Conservation (phyloP, 202 grass and related monocot genomes). For the Zoysia matrella region DNA sequence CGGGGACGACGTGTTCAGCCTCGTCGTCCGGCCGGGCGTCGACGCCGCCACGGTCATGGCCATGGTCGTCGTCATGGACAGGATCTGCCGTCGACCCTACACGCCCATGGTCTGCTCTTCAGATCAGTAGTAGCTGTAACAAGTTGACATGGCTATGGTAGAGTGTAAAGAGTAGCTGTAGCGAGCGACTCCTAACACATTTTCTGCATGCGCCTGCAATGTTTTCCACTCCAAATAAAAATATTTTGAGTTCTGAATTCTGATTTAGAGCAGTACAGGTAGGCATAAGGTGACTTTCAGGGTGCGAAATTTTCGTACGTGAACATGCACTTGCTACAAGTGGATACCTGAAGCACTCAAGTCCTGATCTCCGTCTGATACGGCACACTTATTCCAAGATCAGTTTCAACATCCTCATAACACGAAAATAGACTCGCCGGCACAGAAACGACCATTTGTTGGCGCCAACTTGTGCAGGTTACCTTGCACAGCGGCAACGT, state of each 20-base stretch:
- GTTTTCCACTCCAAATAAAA: neutral
- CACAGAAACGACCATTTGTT: neutral
- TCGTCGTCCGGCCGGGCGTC: slow-evolving; percentile 61
- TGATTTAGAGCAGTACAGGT: neutral
- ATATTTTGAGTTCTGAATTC: neutral
- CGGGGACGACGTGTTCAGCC: slow-evolving; percentile 84
- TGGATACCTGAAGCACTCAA: neutral
- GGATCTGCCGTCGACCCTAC: slow-evolving; percentile 59
- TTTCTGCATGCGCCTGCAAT: neutral
- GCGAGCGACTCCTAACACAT: neutral
- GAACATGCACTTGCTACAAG: neutral
- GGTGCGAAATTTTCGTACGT: neutral
- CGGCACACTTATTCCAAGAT: neutral
- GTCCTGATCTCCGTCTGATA: neutral
- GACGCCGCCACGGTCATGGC: slow-evolving; percentile 77
- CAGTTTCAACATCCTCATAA: neutral
- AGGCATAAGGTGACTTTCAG: neutral
- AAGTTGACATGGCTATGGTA: neutral
- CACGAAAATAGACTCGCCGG: neutral
- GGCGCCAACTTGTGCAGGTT: slow-evolving; percentile 14
- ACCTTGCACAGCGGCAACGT: slow-evolving; percentile 22
- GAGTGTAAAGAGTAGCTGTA: neutral
- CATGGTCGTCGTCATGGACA: slow-evolving; percentile 75
- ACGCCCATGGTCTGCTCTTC: slow-evolving; percentile 52
- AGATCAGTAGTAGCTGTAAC: neutral